These are phyloP conservation scores for Raphanus hybrid DNA, from an alignment of 441 rosid genomes.

Conservation along the genomic window DNA sequence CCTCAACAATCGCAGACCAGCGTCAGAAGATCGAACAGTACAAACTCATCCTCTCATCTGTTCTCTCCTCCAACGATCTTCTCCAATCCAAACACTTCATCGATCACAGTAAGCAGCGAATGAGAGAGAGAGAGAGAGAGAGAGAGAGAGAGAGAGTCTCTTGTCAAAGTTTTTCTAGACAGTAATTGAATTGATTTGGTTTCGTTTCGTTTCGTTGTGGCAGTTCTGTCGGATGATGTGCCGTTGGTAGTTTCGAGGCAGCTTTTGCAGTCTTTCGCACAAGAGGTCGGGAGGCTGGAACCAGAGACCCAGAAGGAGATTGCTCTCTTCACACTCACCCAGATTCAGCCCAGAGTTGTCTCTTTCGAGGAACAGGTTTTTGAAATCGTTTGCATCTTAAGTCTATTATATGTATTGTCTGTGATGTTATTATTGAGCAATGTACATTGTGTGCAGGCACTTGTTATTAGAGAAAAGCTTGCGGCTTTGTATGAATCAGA, in stretches of 20 bases:
- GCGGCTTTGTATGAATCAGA: slow-evolving; percentile 93
- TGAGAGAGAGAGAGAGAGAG: slow-evolving; percentile 22
- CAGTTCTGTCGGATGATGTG: slow-evolving; percentile 96
- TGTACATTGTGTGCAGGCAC: slow-evolving; percentile 56
- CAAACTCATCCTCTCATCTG: slow-evolving; percentile 81
- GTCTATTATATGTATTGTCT: neutral
- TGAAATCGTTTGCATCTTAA: neutral
- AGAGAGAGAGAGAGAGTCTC: neutral
- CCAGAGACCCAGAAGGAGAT: slow-evolving; percentile 91
- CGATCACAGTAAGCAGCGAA: slow-evolving; percentile 47
- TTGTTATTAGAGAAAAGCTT: slow-evolving; percentile 94
- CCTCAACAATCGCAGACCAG: slow-evolving; percentile 84
- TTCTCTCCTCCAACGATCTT: slow-evolving; percentile 82
- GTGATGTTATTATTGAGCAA: neutral
- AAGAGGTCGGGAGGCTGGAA: slow-evolving; percentile 81
- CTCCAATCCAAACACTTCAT: slow-evolving; percentile 80
- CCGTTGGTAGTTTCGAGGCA: slow-evolving; percentile 97
- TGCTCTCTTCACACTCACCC: slow-evolving; percentile 81
- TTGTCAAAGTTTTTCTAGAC: neutral
- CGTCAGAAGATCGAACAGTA: slow-evolving; percentile 99
- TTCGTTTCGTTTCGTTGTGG: neutral
- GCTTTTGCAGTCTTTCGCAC: slow-evolving; percentile 88
- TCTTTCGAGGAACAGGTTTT: slow-evolving; percentile 98
- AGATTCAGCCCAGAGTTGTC: slow-evolving; percentile 98
- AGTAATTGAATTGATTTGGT: neutral